phyloP scores from a whole-genome alignment of 2,329 filamentous ascomycete species.

The Arthroderma sp. region DNA sequence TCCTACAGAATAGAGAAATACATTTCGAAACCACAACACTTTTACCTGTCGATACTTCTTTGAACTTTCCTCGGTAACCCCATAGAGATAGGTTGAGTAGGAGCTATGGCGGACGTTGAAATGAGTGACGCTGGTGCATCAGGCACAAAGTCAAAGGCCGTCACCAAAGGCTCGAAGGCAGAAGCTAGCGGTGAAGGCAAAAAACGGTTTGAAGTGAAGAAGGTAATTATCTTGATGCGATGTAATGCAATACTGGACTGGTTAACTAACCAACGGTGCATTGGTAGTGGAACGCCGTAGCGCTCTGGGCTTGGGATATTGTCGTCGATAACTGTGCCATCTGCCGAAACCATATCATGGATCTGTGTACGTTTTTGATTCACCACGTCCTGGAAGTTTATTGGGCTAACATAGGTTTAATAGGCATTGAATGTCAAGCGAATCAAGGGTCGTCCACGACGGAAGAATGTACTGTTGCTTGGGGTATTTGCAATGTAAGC shows the following conservation, averaged over 20 bases:
- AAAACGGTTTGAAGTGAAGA: conserved; percentile 98
- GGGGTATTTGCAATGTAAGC: conserved; percentile 97
- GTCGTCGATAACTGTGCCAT: conserved; percentile 99
- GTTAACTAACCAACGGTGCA: background rate
- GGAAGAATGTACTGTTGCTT: conserved; percentile 96
- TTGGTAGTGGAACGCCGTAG: conserved; percentile 87
- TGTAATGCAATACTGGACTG: background rate
- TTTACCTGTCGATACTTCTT: background rate
- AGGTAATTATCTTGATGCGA: conserved; percentile 44
- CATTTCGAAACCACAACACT: background rate
- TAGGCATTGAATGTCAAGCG: conserved; percentile 94
- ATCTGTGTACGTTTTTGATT: conserved; percentile 56
- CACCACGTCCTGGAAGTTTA: background rate
- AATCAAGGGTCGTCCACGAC: conserved; percentile 96
- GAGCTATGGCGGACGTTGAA: conserved; percentile 82
- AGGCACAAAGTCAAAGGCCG: conserved; percentile 40
- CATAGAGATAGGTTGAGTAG: background rate
- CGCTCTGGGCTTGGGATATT: conserved; percentile 98
- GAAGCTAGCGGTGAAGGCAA: conserved; percentile 51
- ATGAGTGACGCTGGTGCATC: conserved; percentile 73
- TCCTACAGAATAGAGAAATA: too few relatives aligned
- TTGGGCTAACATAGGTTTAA: background rate
- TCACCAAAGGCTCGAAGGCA: conserved; percentile 45
- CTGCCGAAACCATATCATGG: conserved; percentile 99
- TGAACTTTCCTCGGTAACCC: background rate